phyloP scores from a whole-genome alignment of 2,329 filamentous ascomycete genomes.

The Calonectria naviculata region DNA sequence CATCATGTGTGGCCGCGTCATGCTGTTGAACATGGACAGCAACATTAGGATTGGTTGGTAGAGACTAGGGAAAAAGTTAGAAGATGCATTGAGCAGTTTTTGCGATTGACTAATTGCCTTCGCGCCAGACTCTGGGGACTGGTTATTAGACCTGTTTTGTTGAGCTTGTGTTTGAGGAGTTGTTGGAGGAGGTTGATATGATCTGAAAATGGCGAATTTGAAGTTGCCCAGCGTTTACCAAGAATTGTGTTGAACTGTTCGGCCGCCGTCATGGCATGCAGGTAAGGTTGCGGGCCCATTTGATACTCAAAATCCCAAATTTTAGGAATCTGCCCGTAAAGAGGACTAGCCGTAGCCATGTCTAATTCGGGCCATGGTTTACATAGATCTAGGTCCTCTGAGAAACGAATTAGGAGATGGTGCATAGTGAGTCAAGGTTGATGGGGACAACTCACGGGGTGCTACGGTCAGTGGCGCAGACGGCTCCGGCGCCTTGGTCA shows the following conservation, averaged over 20 bases:
- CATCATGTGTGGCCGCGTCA: slow-evolving; percentile 48
- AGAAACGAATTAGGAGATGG: background rate
- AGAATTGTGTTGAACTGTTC: slow-evolving; percentile 31
- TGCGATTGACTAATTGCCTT: slow-evolving; percentile 20
- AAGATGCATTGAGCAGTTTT: background rate
- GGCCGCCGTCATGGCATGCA: slow-evolving; percentile 37
- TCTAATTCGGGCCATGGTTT: background rate
- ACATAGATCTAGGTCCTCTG: background rate
- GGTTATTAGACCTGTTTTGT: slow-evolving; percentile 26
- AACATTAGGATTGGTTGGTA: slow-evolving; percentile 46
- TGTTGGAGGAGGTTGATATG: slow-evolving; percentile 42
- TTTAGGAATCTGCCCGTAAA: slow-evolving; percentile 42
- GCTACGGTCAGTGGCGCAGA: background rate
- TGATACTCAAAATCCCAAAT: slow-evolving; percentile 47
- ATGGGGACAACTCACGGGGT: background rate
- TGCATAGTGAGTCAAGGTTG: background rate
- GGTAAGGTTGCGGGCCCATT: slow-evolving; percentile 42
- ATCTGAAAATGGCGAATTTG: slow-evolving; percentile 46
- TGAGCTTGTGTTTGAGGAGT: slow-evolving; percentile 40
- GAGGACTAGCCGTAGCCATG: slow-evolving; percentile 12
- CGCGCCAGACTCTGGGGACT: slow-evolving; percentile 18
- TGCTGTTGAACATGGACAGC: slow-evolving; percentile 48
- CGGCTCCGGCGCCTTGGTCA: background rate
- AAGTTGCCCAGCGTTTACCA: slow-evolving; percentile 39
- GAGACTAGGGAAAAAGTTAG: slow-evolving; percentile 22